Conservation (phyloP, 192 early-diverging fungal species). For the Coemansia pectinata region DNA sequence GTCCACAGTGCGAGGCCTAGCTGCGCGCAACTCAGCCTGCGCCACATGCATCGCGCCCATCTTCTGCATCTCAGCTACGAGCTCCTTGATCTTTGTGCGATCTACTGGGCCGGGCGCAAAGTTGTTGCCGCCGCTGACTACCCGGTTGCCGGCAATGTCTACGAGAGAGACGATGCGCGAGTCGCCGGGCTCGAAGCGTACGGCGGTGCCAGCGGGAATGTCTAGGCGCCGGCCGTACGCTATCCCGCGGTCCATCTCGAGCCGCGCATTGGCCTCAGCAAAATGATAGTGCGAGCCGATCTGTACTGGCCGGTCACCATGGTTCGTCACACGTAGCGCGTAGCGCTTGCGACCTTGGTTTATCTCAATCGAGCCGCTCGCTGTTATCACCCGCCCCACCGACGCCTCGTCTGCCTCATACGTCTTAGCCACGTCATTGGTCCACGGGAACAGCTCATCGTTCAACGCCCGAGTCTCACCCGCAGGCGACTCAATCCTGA, state of each 20-base stretch:
- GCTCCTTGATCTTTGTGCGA: slow-evolving; percentile 15
- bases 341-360: slow-evolving; percentile 75
- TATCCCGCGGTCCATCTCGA: slow-evolving; percentile 80
- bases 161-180: slow-evolving; percentile 80
- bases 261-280: slow-evolving; percentile 82
- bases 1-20: slow-evolving; percentile 67
- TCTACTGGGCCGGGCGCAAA: slow-evolving; percentile 77
- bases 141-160: slow-evolving; percentile 76
- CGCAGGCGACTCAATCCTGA: too few species aligned
- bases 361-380: slow-evolving; percentile 68
- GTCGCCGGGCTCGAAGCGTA: slow-evolving; percentile 97
- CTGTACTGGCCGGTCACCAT: slow-evolving; percentile 93
- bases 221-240: slow-evolving; percentile 88
- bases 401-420: slow-evolving; percentile 39
- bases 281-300: slow-evolving; percentile 98
- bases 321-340: slow-evolving; percentile 80
- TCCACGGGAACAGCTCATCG: slow-evolving; percentile 56
- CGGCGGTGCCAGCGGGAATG: slow-evolving; percentile 91
- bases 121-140: slow-evolving; percentile 84
- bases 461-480: slow-evolving; percentile 10
- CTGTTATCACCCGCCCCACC: slow-evolving; percentile 70
- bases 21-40: slow-evolving; percentile 53
- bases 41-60: slow-evolving; percentile 57
- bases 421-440: slow-evolving; percentile 23
- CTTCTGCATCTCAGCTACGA: slow-evolving; percentile 25